Percentiles rank a stretch among this genome's conserved stretches.
Evolutionary conservation across 2,329 filamentous ascomycete species (phyloP).

Genomic region (Corinectria fuckeliana): DNA sequence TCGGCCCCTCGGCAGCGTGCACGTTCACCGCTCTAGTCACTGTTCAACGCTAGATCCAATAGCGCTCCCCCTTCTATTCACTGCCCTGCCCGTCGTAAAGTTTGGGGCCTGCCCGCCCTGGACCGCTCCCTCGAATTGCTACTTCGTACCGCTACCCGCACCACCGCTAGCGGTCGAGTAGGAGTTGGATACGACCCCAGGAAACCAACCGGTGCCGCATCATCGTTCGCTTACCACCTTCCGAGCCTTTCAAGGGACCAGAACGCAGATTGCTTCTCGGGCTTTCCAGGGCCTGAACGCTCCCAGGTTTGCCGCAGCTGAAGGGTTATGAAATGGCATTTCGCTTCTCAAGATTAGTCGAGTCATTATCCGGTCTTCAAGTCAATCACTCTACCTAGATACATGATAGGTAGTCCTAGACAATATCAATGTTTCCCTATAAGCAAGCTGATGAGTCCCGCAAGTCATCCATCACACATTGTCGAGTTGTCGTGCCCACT

Average conservation of each 20-base stretch:
- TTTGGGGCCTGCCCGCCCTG: not conserved
- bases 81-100: not conserved
- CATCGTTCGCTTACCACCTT: constrained; percentile 14
- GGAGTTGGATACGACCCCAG: not conserved
- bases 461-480: too few relatives aligned
- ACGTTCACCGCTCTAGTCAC: not conserved
- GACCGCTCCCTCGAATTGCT: not conserved
- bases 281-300: not conserved
- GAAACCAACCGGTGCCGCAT: constrained; percentile 15
- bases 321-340: not conserved
- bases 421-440: too few relatives aligned
- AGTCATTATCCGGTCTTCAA: too few relatives aligned
- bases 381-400: too few relatives aligned
- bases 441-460: too few relatives aligned
- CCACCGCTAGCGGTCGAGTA: too few relatives aligned
- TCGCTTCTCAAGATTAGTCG: not conserved
- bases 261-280: not conserved
- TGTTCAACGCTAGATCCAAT: not conserved
- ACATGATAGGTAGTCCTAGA: too few relatives aligned
- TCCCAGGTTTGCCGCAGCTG: not conserved
- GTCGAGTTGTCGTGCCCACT: too few relatives aligned
- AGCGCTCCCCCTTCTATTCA: not conserved
- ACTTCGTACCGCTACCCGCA: too few relatives aligned
- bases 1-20: constrained; percentile 19
- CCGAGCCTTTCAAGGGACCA: not conserved